These are phyloP conservation scores for Xylariales sp. DNA, from an alignment of 2,329 filamentous ascomycete genomes.

Conservation along the genomic window DNA sequence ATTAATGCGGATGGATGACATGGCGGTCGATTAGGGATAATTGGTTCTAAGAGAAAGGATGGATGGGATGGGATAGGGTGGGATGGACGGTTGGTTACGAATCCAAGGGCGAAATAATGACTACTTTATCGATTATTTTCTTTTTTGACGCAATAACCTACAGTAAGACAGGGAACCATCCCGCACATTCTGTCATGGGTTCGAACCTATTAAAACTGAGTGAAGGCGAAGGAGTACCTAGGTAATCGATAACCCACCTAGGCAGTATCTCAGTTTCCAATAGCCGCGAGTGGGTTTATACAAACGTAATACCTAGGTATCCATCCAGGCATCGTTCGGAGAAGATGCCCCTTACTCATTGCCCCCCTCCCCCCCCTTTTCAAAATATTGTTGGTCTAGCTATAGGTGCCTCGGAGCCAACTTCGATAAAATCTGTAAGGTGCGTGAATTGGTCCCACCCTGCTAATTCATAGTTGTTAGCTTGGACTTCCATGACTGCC, in stretches of 20 bases:
- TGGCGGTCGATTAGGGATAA: neutral
- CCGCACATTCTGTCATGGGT: neutral
- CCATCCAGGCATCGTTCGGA: no score
- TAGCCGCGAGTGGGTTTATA: no score
- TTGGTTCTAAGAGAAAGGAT: neutral
- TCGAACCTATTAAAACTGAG: neutral
- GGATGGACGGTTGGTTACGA: neutral
- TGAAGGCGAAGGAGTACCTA: neutral
- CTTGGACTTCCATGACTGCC: slow-evolving; percentile 42
- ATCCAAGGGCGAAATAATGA: slow-evolving; percentile 5
- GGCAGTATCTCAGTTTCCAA: no score
- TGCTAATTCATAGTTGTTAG: slow-evolving; percentile 32
- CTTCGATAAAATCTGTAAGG: slow-evolving; percentile 40
- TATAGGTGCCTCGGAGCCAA: slow-evolving; percentile 1
- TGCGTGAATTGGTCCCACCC: slow-evolving; percentile 44
- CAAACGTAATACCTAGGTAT: no score
- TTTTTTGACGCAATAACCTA: neutral
- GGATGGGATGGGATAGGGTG: no score
- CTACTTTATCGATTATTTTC: neutral
- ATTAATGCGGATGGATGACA: slow-evolving; percentile 4
- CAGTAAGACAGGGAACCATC: neutral
- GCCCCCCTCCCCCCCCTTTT: neutral
- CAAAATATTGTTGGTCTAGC: slow-evolving; percentile 19
- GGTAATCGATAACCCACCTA: neutral
- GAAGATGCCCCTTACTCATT: no score